Conservation (phyloP, 2,329 filamentous ascomycete species). For the Epichloe elymi region DNA sequence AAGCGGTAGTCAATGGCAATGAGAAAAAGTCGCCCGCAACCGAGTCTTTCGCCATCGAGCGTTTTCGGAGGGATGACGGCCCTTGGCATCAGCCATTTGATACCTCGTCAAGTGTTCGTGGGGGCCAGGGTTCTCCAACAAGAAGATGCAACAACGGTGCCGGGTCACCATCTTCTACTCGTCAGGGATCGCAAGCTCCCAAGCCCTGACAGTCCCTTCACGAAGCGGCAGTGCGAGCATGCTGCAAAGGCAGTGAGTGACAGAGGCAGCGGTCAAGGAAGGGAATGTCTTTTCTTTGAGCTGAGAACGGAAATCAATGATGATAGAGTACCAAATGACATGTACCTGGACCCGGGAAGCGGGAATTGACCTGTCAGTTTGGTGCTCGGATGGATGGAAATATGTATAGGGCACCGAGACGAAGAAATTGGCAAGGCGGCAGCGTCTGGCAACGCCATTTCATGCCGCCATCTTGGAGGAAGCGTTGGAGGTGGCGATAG, state of each 20-base stretch:
- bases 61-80: slow-evolving; percentile 2
- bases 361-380: background rate
- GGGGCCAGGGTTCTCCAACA: background rate
- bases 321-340: background rate
- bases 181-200: background rate
- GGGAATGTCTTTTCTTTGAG: no score
- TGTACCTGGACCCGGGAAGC: background rate
- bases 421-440: background rate
- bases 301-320: no score
- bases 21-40: background rate
- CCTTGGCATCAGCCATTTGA: slow-evolving; percentile 3
- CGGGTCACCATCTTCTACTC: background rate
- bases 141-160: background rate
- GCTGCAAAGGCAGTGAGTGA: no score
- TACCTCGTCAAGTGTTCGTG: background rate
- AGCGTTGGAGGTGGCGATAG: no score
- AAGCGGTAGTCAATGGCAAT: background rate
- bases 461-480: no score
- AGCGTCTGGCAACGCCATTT: background rate
- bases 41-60: slow-evolving; percentile 1
- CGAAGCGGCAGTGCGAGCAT: no score
- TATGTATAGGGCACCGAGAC: background rate
- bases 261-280: no score
- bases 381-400: background rate
- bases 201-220: background rate